Base-by-base conservation (phyloP, 2,329 filamentous ascomycete genomes). In the Neonectria ditissima region DNA sequence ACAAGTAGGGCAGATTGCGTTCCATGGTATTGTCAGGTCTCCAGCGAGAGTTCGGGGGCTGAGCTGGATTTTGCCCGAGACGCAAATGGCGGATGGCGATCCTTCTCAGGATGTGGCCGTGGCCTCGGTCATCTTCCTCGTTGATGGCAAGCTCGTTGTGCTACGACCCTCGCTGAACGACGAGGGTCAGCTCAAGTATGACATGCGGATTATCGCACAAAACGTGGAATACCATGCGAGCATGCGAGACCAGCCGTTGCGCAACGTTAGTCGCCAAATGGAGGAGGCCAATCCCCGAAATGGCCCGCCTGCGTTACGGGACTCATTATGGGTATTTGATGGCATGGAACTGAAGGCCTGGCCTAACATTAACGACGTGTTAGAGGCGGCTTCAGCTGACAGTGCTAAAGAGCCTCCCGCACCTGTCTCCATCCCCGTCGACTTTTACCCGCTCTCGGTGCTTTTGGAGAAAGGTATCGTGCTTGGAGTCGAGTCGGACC, bases 1-100 rank as follows among this genome's bases (percentile, higher is more conserved):
- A 7, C 94, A 97, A 75, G 94, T 98, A n/a, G 96, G 97, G 10
- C 96, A 98, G 77, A 99, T 99, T 73, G 95, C 93, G 13, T 96
- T 99, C 72, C 92, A 99, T 77, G 96, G 96, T 48, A 97, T 99
- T 66, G 94, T 99, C 45, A 86, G 96, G 72, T 97, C 96, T 37
- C 96, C 96, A 11, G 93, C 94, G 22, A 88, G 96, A 75, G 96
- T 99, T 5, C 89, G 96, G 69, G 93, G 94, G 10, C 88, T 99
- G 43, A 97, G 94, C 79, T 99, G 96, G 96, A 92, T 99, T 64
- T 79, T 99, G 54, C 96, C 96, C 2, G 95, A 98, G 72, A 90
- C 90, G 65, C 96, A 99, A 77, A 83, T 97, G 65, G 84, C 90
- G 37, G 92, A 97, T 69, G 96, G 96, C 14, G 96, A 99, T 76